Evolutionary conservation across 2,329 filamentous ascomycete genomes (phyloP), one percentile per base, ranked within the genome.

Genomic region (Geosmithia morbida): DNA sequence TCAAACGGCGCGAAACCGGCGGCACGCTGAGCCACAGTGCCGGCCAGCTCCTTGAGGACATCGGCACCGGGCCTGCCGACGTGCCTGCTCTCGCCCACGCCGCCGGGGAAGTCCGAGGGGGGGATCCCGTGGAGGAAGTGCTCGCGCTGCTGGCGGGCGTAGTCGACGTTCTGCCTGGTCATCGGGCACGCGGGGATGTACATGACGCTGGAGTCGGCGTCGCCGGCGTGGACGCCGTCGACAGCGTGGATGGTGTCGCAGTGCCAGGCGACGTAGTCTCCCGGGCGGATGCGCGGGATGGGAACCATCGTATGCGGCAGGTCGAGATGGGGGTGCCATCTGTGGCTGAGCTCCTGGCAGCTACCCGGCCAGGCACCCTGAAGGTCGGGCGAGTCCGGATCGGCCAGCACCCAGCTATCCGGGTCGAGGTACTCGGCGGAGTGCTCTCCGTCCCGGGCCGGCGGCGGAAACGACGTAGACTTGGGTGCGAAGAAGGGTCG

Each of bases 221-320:
- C 52, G 22, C 55, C 52, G 18, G 50, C 52, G 18, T 52, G 50
- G 20, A 52, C 51, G 29, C 48, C 75, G 59, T 88, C 84, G 2
- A 87, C 83, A 1, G 81, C 74, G 60, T 89, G 84, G 44, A 87
- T 75, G 30, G 64, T 68, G 59, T 84, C 80, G 54, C 80, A 84
- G 58, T 87, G 83, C 81, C 82, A 88, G 33, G 78, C 74, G 2
- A 87, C 80, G 55, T 83, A 87, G 61, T 88, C 84, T 11, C 84
- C 84, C 0, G 83, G 83, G 20, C 70, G 63, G n/a, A 87, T 78
- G 3, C 64, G 63, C 0, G 83, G 84, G n/a, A 86, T 68, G 49
- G 79, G 74, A 1, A 86, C 71, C 75, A 88, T 84, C 3, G 78
- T 80, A 22, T 70, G 64, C 33, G 72, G 63, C 5, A 87, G 71